phyloP scores from a whole-genome alignment of 2,329 filamentous ascomycete genomes.

The Neopestalotiopsis rosae region DNA sequence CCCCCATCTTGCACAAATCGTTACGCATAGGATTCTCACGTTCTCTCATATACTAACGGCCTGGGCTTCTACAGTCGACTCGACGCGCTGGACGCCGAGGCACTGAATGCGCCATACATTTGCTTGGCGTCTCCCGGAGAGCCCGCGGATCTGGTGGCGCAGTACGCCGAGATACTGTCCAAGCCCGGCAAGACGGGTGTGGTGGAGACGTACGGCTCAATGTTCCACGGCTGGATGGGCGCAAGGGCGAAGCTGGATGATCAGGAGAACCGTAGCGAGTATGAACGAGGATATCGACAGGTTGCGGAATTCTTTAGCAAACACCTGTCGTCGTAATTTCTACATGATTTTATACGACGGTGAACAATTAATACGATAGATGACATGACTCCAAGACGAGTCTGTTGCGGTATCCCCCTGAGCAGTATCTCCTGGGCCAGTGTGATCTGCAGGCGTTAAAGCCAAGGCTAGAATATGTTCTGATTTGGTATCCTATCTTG shows the following conservation, averaged over 20 bases:
- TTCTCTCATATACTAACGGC: background rate
- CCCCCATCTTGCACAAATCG: too few species aligned
- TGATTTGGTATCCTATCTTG: too few species aligned
- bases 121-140: slow-evolving; percentile 57
- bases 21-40: too few species aligned
- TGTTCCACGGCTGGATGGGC: slow-evolving; percentile 66
- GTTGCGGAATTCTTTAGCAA: slow-evolving; percentile 48
- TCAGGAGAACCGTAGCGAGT: slow-evolving; percentile 50
- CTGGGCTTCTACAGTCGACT: slow-evolving; percentile 29
- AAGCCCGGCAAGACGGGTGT: slow-evolving; percentile 44
- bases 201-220: slow-evolving; percentile 54
- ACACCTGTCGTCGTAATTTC: slow-evolving; percentile 36
- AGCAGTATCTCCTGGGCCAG: too few species aligned
- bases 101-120: slow-evolving; percentile 52
- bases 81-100: slow-evolving; percentile 47
- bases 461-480: too few species aligned
- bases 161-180: slow-evolving; percentile 48
- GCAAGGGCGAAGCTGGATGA: slow-evolving; percentile 53
- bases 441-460: too few species aligned
- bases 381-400: too few species aligned
- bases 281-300: slow-evolving; percentile 53
- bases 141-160: slow-evolving; percentile 46
- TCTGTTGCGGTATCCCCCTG: too few species aligned
- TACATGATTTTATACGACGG: too few species aligned
- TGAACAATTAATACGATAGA: too few species aligned